These are phyloP conservation scores for Phaffomyces antillensis DNA, from an alignment of 805 yeast genomes.

Conservation along the genomic window DNA sequence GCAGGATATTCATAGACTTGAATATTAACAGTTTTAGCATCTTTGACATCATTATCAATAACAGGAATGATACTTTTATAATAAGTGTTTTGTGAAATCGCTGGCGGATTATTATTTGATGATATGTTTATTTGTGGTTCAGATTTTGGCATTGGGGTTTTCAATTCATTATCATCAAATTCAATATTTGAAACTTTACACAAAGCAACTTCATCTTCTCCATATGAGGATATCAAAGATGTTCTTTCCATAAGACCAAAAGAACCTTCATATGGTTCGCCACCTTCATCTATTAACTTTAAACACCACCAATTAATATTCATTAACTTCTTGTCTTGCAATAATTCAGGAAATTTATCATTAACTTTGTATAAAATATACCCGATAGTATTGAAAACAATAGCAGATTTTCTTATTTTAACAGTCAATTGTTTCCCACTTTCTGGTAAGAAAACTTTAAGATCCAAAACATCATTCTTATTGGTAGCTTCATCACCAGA, in stretches of 20 bases:
- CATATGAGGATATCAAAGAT: conserved; percentile 59
- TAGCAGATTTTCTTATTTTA: conserved; percentile 28
- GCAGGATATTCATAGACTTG: conserved; percentile 30
- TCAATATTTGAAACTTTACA: conserved; percentile 48
- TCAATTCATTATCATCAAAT: conserved; percentile 37
- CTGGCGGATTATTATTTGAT: background rate
- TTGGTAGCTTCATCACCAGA: conserved; percentile 22
- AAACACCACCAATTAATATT: conserved; percentile 71
- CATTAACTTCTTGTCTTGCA: background rate
- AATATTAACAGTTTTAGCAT: conserved; percentile 24
- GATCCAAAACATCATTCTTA: conserved; percentile 15
- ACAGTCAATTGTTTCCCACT: conserved; percentile 18
- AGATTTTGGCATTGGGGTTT: conserved; percentile 44
- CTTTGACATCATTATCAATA: conserved; percentile 16
- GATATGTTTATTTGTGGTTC: conserved; percentile 4
- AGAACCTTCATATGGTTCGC: conserved; percentile 82
- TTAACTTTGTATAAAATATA: conserved; percentile 31
- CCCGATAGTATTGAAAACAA: conserved; percentile 52
- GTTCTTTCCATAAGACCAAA: conserved; percentile 81
- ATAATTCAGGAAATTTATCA: conserved; percentile 5
- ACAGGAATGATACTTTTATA: conserved; percentile 31
- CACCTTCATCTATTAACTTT: conserved; percentile 86
- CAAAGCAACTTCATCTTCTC: conserved; percentile 76
- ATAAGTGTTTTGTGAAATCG: conserved; percentile 25
- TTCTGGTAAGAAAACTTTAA: conserved; percentile 23